Evolutionary conservation across 139 green algal species (phyloP).

Genomic region (Chlorella sp.): DNA sequence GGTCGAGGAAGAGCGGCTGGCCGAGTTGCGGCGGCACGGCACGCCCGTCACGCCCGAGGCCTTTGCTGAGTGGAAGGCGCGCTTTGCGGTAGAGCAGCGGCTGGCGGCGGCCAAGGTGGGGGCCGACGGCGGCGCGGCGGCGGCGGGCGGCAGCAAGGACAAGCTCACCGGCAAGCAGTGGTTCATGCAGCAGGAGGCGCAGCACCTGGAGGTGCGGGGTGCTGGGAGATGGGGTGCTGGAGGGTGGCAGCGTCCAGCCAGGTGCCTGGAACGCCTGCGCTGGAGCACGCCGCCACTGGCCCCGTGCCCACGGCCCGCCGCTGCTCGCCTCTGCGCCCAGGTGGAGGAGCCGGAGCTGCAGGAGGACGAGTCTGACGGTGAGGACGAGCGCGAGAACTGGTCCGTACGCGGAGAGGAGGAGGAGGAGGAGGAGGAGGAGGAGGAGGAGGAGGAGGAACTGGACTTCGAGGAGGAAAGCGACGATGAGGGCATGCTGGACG

Average conservation of each 20-base stretch:
- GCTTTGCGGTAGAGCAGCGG: constrained; percentile 37
- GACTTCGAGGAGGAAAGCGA: constrained; percentile 29
- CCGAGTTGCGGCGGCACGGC: constrained; percentile 67
- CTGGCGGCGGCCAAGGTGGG: constrained; percentile 11
- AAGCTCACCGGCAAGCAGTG: constrained; percentile 68
- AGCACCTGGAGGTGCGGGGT: constrained; percentile 25
- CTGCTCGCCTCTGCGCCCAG: not conserved
- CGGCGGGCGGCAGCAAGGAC: constrained; percentile 19
- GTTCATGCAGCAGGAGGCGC: constrained; percentile 62
- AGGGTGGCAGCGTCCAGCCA: too few species aligned
- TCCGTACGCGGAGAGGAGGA: too few species aligned
- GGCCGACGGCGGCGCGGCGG: not conserved
- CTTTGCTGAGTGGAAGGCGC: constrained; percentile 75
- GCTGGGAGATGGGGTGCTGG: too few species aligned
- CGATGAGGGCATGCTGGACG: constrained; percentile 37
- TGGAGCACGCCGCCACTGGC: too few species aligned
- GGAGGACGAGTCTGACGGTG: constrained; percentile 27
- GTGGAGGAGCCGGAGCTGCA: constrained; percentile 29
- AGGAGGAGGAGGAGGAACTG: constrained; percentile 35
- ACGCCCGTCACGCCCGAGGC: constrained; percentile 73
- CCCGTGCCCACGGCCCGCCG: too few species aligned
- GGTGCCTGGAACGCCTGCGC: too few species aligned
- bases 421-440: not conserved
- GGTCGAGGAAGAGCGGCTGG: constrained; percentile 67
- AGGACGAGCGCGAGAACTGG: constrained; percentile 20